Base-by-base conservation (phyloP, 176 grass and related monocot species). In the Phoenix dactylifera region DNA sequence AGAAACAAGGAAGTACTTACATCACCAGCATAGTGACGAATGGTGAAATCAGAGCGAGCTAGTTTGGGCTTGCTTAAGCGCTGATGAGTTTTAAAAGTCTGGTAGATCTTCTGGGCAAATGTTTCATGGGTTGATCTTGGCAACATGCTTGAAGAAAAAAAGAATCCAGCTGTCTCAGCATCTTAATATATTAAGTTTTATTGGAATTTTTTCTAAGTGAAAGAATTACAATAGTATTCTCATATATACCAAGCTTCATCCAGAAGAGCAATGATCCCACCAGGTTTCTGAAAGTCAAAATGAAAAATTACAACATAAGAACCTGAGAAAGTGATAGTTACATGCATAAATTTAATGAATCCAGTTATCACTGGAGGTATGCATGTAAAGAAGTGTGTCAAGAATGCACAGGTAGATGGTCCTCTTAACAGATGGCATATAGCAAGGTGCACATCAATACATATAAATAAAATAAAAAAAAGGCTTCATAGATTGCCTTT, bases 21-120 rank as follows among this genome's bases (percentile, higher is more conserved):
- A 87, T 96, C 71, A 72, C 91, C 91, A 25, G 91, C 91, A 48
- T 96, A 96, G 64, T 96, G 91, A 75, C 79, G 84, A 74, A 97
- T 82, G 60, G 78, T 97, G 52, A 97, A 97, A 71, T 90, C 92
- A 14, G 87, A 97, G 18, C 84, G 78, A 54, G 92, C 87, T 68
- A 97, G 80, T 63, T 91, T 97, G 16, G 92, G 92, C 80, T 86
- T 97, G 55, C 83, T 87, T 58, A 97, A 90, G 69, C 86, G 84
- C 7, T 58, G 66, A 58, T 97, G 77, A 57, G 60, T 77, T 73
- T 89, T 88, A 73, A 88, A 97, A 71, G 83, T 73, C 82, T 97
- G 91, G 70, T 96, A 96, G 19, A 96, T 65, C 70, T 96, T 96
- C 76, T 96, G 85, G 20, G 91, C 86, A 74, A 97, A 97, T 64